Base-by-base conservation (phyloP, 805 yeast species). In the Metschnikowia lachancei region DNA sequence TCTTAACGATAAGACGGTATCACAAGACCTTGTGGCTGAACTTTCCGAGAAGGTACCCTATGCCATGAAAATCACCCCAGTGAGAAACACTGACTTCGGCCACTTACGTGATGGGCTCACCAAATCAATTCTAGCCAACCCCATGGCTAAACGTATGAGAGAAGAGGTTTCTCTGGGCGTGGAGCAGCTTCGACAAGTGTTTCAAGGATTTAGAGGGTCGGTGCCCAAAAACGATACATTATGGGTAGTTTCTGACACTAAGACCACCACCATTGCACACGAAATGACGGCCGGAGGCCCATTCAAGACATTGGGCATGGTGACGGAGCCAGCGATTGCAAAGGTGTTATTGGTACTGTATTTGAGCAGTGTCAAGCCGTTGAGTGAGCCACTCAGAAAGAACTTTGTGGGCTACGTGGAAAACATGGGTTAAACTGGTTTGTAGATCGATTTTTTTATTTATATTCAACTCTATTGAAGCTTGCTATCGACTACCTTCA, bases 81-180 rank as follows among this genome's bases (percentile, higher is more conserved):
- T 85, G 14, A 79, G 97, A 61, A 89, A 87, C 63, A 92, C 98
- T 1, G 97, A 92, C 66, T 90, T 86, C 66, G 81, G 82, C 52
- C 98, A 94, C 62, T 67, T 92, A 58, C 79, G 86, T 54, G 98
- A 94, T 61, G 98, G 98, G 0, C 78, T 94, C 50, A 78, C 89
- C 40, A 84, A 91, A 62, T 81, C 96, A 16, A 78, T 88, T 39
- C 72, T 83, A 63, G 85, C 88, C 30, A 81, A 80, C 58, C 81
- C 85, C 2, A 67, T 75, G 49, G 78, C 84, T 43, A 81, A 81
- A 53, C 63, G 67, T 19, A 43, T 59, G n/a, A 57, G 72, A 28
- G 72, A 65, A 12, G 52, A 54, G n/a, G 66, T 72, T 6, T 67
- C 75, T 32, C 68, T 68, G 28, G 96, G 97, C 1, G 65, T 91